Evolutionary conservation across 2,329 filamentous ascomycete species (phyloP).

Genomic region (Fusarium oligoseptatum): DNA sequence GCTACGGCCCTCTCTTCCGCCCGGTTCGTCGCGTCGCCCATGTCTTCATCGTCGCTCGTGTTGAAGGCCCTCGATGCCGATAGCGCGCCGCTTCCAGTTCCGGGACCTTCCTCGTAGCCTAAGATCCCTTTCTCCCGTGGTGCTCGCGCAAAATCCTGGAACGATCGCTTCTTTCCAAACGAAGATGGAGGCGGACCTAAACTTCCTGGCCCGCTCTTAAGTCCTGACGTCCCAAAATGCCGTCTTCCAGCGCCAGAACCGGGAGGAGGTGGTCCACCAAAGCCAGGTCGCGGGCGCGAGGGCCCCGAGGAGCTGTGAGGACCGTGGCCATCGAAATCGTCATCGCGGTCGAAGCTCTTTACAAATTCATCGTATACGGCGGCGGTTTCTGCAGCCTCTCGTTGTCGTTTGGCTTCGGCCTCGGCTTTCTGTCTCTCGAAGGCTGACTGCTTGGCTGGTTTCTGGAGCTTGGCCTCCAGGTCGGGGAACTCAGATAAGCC

Average conservation of each 20-base stretch:
- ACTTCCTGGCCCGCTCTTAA: constrained; percentile 73
- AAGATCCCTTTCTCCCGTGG: constrained; percentile 47
- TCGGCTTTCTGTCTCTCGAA: constrained; percentile 92
- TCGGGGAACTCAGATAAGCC: constrained; percentile 74
- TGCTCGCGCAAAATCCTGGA: constrained; percentile 57
- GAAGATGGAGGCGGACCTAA: constrained; percentile 66
- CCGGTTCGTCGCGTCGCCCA: constrained; percentile 56
- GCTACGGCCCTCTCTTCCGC: constrained; percentile 71
- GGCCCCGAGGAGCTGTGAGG: constrained; percentile 26
- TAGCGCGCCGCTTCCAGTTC: constrained; percentile 58
- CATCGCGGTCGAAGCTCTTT: constrained; percentile 79
- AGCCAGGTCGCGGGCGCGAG: constrained; percentile 45
- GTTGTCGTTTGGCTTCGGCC: constrained; percentile 86
- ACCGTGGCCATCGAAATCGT: constrained; percentile 55
- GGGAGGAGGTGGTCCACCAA: constrained; percentile 44
- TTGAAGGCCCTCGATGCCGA: constrained; percentile 79
- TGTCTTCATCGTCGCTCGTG: constrained; percentile 72
- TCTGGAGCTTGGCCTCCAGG: constrained; percentile 81
- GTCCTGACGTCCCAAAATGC: constrained; percentile 72
- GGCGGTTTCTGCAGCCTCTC: constrained; percentile 88
- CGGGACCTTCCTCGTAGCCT: constrained; percentile 53
- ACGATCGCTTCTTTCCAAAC: constrained; percentile 68
- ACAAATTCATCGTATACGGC: constrained; percentile 90
- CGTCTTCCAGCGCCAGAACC: constrained; percentile 61
- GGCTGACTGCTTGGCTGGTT: constrained; percentile 84